phyloP scores from a whole-genome alignment of 2,329 filamentous ascomycete species.

The Aspergillus neoniger region DNA sequence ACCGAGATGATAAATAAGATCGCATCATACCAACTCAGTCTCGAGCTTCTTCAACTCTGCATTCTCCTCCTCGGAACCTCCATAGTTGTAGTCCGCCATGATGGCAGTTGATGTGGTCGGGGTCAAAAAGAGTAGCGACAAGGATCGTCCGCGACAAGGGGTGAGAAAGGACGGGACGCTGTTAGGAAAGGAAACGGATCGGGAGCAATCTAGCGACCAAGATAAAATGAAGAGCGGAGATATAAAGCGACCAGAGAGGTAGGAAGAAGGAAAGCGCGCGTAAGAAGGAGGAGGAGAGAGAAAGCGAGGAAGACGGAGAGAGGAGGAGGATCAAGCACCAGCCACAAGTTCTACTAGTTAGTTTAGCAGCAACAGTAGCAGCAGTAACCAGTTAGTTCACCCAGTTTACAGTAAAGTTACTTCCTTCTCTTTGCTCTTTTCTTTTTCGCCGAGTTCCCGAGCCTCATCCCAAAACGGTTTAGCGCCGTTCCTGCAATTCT shows the following conservation, averaged over 20 bases:
- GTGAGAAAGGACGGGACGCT: neutral
- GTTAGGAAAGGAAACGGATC: neutral
- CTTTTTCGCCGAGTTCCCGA: conserved; percentile 10
- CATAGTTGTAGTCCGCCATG: conserved; percentile 75
- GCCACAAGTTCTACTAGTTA: neutral
- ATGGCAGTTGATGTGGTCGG: conserved; percentile 16
- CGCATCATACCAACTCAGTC: conserved; percentile 68
- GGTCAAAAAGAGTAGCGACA: conserved; percentile 5
- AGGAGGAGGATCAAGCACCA: neutral
- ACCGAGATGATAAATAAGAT: conserved; percentile 20
- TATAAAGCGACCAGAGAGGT: neutral
- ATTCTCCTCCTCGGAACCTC: conserved; percentile 77
- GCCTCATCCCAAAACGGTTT: conserved; percentile 21
- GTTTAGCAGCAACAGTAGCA: no score
- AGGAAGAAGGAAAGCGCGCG: conserved; percentile 1
- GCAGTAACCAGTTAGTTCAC: no score
- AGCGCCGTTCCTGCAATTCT: conserved; percentile 16
- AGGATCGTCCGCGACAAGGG: conserved; percentile 4
- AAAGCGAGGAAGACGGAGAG: neutral
- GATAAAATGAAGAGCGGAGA: neutral
- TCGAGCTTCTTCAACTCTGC: conserved; percentile 78
- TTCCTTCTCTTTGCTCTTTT: neutral
- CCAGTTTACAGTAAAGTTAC: no score
- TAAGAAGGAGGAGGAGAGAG: conserved; percentile 1
- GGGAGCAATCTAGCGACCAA: neutral